Percentiles rank a stretch among this genome's conserved stretches.
These are phyloP conservation scores for Vanilla planifolia DNA, from an alignment of 106 monocot species.

Conservation along the genomic window DNA sequence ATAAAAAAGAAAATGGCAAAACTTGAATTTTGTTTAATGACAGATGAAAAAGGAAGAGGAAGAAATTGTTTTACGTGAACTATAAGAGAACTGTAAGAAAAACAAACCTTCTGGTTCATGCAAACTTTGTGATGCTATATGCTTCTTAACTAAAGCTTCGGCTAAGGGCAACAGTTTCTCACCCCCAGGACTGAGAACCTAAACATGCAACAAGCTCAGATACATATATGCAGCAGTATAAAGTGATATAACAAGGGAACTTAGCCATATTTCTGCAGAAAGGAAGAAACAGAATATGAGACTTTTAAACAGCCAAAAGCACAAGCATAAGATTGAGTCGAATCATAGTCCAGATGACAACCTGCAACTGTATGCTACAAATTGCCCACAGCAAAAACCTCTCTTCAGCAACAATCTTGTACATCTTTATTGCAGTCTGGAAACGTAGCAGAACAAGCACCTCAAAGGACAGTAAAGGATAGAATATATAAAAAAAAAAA, in stretches of 20 bases:
- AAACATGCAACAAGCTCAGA: slow-evolving; percentile 9
- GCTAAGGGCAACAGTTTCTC: slow-evolving; percentile 76
- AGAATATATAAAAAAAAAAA: slow-evolving; percentile 4
- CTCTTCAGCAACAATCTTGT: slow-evolving; percentile 90
- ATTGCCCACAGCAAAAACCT: slow-evolving; percentile 98
- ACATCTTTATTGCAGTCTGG: slow-evolving; percentile 99
- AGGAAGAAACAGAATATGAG: not conserved
- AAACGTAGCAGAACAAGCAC: slow-evolving; percentile 12
- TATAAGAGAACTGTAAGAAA: too few species aligned
- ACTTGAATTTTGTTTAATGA: not conserved
- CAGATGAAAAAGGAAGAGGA: not conserved
- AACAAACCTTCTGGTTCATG: slow-evolving; percentile 94
- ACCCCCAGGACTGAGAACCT: slow-evolving; percentile 71
- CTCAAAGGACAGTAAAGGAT: not conserved
- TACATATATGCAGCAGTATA: too few species aligned
- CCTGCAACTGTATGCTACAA: slow-evolving; percentile 98
- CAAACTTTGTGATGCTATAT: slow-evolving; percentile 65
- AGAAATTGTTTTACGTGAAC: not conserved
- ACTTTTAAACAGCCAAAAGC: not conserved
- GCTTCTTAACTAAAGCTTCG: slow-evolving; percentile 88
- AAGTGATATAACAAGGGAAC: too few species aligned
- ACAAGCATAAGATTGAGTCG: not conserved
- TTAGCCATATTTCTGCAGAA: not conserved
- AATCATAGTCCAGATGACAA: slow-evolving; percentile 1
- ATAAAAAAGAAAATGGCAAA: not conserved